phyloP scores from a whole-genome alignment of 768 basidiomycete species.

The Trametes gibbosa region DNA sequence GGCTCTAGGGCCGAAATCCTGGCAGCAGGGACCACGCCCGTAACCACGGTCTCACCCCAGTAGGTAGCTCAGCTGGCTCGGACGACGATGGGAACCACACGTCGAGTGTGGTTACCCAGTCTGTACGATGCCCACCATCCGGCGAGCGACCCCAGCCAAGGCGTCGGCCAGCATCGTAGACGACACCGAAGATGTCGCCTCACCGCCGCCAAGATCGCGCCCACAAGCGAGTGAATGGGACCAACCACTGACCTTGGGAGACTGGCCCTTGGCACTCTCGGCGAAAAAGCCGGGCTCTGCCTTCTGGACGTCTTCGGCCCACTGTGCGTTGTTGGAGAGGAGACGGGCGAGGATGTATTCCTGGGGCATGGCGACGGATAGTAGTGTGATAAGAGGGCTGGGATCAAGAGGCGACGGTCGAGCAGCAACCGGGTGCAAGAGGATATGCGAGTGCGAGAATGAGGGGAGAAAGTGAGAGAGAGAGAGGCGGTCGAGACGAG shows the following conservation, averaged over 20 bases:
- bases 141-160: not conserved
- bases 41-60: not conserved
- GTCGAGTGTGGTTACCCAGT: too few species aligned
- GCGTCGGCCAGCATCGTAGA: not conserved
- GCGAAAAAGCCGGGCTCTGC: slow-evolving; percentile 65
- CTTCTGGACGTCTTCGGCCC: slow-evolving; percentile 59
- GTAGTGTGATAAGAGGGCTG: not conserved
- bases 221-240: not conserved
- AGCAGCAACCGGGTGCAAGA: not conserved
- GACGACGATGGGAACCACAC: not conserved
- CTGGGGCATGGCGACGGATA: slow-evolving; percentile 11
- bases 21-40: too few species aligned
- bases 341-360: slow-evolving; percentile 30
- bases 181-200: not conserved
- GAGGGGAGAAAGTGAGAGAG: not conserved
- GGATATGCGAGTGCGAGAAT: not conserved
- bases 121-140: not conserved
- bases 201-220: not conserved
- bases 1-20: too few species aligned
- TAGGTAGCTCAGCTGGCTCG: too few species aligned
- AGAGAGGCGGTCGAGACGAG: not conserved
- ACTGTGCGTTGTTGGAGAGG: slow-evolving; percentile 57
- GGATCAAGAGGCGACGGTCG: not conserved
- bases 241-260: slow-evolving; percentile 50
- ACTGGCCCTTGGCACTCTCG: slow-evolving; percentile 59